Conservation (phyloP, 2,329 filamentous ascomycete species). For the Microcyclospora pomicola region DNA sequence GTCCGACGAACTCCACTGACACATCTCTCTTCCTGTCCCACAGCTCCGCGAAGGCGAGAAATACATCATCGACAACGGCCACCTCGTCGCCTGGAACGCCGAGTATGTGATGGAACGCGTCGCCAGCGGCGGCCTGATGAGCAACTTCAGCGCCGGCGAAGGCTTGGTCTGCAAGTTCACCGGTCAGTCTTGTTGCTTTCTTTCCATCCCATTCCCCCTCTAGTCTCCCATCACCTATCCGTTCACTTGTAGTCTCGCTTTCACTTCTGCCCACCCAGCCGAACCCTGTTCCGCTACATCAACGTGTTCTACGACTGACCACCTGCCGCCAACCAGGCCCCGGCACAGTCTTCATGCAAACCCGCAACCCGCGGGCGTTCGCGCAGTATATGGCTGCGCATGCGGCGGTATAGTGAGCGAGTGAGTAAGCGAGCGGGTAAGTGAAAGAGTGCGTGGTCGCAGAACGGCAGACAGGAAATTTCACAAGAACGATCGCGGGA, state of each 20-base stretch:
- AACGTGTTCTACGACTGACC: neutral
- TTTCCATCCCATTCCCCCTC: neutral
- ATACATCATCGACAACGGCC: slow-evolving; percentile 49
- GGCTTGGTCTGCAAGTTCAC: slow-evolving; percentile 91
- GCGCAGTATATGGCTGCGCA: slow-evolving; percentile 37
- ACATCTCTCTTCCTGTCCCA: neutral
- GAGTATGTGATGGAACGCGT: slow-evolving; percentile 86
- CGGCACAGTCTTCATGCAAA: slow-evolving; percentile 85
- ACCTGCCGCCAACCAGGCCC: slow-evolving; percentile 36
- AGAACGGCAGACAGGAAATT: no score
- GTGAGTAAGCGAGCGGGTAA: no score
- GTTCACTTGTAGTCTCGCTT: no score
- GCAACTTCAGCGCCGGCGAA: slow-evolving; percentile 66
- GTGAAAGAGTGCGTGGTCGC: no score
- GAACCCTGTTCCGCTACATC: no score
- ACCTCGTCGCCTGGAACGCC: slow-evolving; percentile 92
- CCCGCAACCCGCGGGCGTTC: slow-evolving; percentile 62
- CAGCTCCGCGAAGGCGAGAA: slow-evolving; percentile 54
- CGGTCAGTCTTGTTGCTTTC: slow-evolving; percentile 33
- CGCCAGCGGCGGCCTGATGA: slow-evolving; percentile 83
- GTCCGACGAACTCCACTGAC: slow-evolving; percentile 1
- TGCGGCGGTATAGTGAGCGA: slow-evolving; percentile 8
- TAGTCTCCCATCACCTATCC: slow-evolving; percentile 5
- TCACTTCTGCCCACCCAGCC: no score
- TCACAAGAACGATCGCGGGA: no score